Evolutionary conservation across 768 basidiomycete species (phyloP).

Genomic region (Clitopilus hobsonii): DNA sequence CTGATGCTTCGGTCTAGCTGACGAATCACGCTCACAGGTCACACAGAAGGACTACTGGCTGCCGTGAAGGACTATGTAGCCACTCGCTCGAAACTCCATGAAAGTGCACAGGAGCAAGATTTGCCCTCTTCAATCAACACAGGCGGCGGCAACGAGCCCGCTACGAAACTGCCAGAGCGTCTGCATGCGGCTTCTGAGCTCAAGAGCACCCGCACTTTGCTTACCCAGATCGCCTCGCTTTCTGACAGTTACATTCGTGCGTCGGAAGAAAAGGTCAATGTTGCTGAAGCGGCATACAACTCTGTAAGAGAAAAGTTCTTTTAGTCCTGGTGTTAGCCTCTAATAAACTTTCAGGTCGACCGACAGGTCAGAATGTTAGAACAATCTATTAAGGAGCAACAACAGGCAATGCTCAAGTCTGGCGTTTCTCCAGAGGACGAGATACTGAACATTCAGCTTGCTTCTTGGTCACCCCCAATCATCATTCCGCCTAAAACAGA

Average conservation of each 20-base stretch:
- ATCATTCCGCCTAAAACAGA: neutral
- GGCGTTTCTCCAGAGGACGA: neutral
- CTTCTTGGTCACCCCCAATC: neutral
- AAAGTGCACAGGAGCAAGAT: neutral
- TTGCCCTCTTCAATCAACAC: neutral
- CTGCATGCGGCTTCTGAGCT: neutral
- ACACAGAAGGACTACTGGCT: neutral
- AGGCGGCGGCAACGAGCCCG: neutral
- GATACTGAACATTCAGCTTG: neutral
- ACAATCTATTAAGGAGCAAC: constrained; percentile 49
- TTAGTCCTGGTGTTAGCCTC: constrained; percentile 1
- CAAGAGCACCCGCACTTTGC: constrained; percentile 41
- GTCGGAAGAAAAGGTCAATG: constrained; percentile 74
- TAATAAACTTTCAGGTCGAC: constrained; percentile 50
- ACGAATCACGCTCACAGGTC: neutral
- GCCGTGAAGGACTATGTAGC: neutral
- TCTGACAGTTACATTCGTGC: constrained; percentile 57
- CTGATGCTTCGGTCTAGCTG: neutral
- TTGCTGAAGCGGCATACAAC: constrained; percentile 67
- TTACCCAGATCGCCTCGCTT: constrained; percentile 54
- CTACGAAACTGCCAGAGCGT: neutral
- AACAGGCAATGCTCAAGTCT: constrained; percentile 7
- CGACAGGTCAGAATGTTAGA: constrained; percentile 77
- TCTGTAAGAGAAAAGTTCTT: constrained; percentile 40
- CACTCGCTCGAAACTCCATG: neutral